Conservation (phyloP, 495 filamentous ascomycete species). For the Clavariopsis aquatica region DNA sequence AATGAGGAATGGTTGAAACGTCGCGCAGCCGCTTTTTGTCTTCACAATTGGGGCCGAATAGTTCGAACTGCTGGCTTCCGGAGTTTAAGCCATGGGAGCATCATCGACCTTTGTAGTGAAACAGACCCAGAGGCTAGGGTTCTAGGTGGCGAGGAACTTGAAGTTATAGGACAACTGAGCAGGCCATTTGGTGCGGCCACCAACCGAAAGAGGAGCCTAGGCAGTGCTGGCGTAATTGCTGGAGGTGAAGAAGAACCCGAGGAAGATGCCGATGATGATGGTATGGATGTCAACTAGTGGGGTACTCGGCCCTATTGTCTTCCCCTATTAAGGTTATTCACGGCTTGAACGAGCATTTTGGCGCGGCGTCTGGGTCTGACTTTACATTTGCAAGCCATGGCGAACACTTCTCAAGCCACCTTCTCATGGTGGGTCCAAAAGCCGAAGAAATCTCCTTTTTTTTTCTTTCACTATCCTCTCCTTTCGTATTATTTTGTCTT, state of each 20-base stretch:
- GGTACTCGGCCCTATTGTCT: neutral
- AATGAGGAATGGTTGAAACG: constrained; percentile 90
- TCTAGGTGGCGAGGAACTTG: constrained; percentile 78
- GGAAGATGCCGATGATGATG: constrained; percentile 67
- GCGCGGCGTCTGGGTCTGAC: constrained; percentile 4
- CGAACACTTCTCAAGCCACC: neutral
- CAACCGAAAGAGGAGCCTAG: constrained; percentile 54
- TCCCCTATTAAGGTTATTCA: neutral
- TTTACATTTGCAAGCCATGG: neutral
- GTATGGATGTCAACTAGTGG: constrained; percentile 38
- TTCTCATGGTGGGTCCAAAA: neutral
- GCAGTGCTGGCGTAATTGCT: constrained; percentile 51
- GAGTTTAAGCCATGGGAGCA: constrained; percentile 68
- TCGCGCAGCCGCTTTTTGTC: constrained; percentile 82
- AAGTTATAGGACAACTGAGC: constrained; percentile 70
- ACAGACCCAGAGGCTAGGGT: constrained; percentile 89
- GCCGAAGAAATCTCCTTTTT: neutral
- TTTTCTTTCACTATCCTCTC: neutral
- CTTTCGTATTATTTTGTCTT: too few relatives aligned
- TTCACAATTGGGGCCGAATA: constrained; percentile 91
- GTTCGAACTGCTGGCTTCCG: constrained; percentile 87
- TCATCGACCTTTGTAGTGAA: constrained; percentile 90
- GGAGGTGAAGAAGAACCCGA: constrained; percentile 60
- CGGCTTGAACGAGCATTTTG: neutral
- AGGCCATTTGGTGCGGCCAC: constrained; percentile 58